These are phyloP conservation scores for Boletus reticuloceps DNA, from an alignment of 768 basidiomycete genomes.

Conservation along the genomic window DNA sequence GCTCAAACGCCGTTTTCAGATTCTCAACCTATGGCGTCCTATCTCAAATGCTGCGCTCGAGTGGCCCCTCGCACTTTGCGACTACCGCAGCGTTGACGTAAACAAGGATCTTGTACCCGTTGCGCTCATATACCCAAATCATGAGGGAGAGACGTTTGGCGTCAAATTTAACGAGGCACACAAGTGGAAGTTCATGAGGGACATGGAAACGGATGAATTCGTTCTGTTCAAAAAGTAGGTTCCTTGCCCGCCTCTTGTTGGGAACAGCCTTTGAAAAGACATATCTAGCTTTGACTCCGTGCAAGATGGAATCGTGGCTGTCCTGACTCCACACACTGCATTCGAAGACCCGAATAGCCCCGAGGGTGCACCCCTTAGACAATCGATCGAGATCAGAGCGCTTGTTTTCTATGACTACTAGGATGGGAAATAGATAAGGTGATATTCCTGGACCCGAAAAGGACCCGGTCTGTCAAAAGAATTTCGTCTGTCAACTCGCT, in stretches of 20 bases:
- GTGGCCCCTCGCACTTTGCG: constrained; percentile 48
- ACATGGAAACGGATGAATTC: constrained; percentile 43
- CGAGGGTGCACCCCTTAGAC: constrained; percentile 25
- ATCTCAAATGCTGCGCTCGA: constrained; percentile 46
- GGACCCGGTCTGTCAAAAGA: too few species aligned
- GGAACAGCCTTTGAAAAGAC: too few species aligned
- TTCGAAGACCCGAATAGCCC: constrained; percentile 36
- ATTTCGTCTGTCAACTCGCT: too few species aligned
- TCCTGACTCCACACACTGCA: constrained; percentile 33
- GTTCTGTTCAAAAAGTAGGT: constrained; percentile 50
- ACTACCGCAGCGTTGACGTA: constrained; percentile 42
- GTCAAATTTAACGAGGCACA: constrained; percentile 40
- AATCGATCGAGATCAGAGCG: constrained; percentile 37
- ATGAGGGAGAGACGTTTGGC: constrained; percentile 42
- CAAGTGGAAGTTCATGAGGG: constrained; percentile 45
- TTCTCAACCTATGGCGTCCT: constrained; percentile 56
- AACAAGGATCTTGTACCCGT: constrained; percentile 38
- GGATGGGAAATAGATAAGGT: too few species aligned
- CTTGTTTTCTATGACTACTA: constrained; percentile 35
- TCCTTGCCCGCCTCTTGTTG: background rate
- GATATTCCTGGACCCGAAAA: too few species aligned
- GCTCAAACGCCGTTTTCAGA: constrained; percentile 46
- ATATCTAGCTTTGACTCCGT: constrained; percentile 32
- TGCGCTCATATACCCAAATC: constrained; percentile 39
- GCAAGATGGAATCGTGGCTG: constrained; percentile 33